Base-by-base conservation (phyloP, 1,284 basidiomycete species). In the Cutaneotrichosporon dermatis region DNA sequence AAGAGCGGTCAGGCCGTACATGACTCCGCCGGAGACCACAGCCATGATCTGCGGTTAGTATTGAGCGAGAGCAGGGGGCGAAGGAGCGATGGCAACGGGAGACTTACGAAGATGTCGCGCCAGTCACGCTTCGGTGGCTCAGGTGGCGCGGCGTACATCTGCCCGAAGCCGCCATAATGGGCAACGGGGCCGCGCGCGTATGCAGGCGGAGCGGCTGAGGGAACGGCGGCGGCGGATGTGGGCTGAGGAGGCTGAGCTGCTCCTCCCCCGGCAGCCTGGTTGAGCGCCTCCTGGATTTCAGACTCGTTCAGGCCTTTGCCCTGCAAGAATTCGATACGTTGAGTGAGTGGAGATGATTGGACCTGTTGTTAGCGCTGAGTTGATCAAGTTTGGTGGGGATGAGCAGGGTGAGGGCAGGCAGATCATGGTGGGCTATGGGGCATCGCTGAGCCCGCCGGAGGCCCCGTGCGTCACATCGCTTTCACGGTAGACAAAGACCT, bases 271-370 rank as follows among this genome's bases (percentile, higher is more conserved):
- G 78, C 0, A 84, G 71, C 83, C 71, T 86, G 87, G 61, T 83
- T 82, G 67, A 98, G 78, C 5, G 92, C 95, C 57, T 86, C 82
- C 76, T 97, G 91, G 64, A 98, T 94, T 79, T 99, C 95, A 11
- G 82, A 74, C 13, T 83, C 82, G 0, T 86, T 88, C 34, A 99
- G 81, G 1, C 95, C 95, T 76, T 98, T 98, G 5, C 91, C 88
- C 72, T 97, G 89, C 33, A 99, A 84, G 80, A 98, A 99, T 70
- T 91, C 87, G 54, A 99, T 84, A 52, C 90, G 85, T 74, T 95
- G 90, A 4, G 88, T 83, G 39, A 97, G 79, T 2, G 92, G 82
- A 2, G 92, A 90, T 35, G 85, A 81, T 73, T 78, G 72, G 34
- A 82, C 79, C 73, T 73, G 61, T 8, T 35, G 46, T 36, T n/a